Evolutionary conservation across 2,329 filamentous ascomycete species (phyloP).

Genomic region (Trichoderma koningii): DNA sequence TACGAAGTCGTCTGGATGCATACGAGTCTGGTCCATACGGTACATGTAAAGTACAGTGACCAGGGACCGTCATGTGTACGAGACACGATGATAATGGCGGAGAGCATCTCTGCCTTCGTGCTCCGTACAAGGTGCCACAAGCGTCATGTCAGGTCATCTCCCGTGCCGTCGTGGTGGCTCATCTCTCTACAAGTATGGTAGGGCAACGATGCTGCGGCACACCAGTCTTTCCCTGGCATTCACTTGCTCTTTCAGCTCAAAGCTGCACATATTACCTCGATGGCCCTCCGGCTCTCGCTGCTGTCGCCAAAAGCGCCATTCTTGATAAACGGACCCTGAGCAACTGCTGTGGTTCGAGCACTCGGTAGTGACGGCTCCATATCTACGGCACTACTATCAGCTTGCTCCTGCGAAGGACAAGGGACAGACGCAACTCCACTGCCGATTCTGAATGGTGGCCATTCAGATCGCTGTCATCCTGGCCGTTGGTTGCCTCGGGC

Average conservation of each 20-base stretch:
- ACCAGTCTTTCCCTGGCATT: not conserved
- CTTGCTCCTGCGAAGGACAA: not conserved
- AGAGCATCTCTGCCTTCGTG: too few species aligned
- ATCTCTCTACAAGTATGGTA: too few species aligned
- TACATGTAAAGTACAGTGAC: too few species aligned
- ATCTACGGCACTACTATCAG: not conserved
- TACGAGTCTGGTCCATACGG: too few species aligned
- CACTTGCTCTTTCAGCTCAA: not conserved
- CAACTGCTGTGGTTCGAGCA: not conserved
- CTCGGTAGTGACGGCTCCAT: conserved; percentile 15
- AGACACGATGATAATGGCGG: too few species aligned
- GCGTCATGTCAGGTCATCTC: too few species aligned
- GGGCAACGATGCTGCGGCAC: not conserved
- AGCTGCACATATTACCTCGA: not conserved
- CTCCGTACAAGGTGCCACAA: too few species aligned
- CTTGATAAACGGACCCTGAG: not conserved
- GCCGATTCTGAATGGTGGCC: too few species aligned
- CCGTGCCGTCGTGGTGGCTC: too few species aligned
- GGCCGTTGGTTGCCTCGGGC: not conserved
- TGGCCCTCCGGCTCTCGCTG: not conserved
- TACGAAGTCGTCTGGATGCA: too few species aligned
- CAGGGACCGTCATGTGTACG: too few species aligned
- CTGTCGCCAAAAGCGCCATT: not conserved
- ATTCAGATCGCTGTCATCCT: not conserved
- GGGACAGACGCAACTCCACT: not conserved